Evolutionary conservation across 306 rosid genomes (phyloP).

Genomic region (Lathyrus sativus): DNA sequence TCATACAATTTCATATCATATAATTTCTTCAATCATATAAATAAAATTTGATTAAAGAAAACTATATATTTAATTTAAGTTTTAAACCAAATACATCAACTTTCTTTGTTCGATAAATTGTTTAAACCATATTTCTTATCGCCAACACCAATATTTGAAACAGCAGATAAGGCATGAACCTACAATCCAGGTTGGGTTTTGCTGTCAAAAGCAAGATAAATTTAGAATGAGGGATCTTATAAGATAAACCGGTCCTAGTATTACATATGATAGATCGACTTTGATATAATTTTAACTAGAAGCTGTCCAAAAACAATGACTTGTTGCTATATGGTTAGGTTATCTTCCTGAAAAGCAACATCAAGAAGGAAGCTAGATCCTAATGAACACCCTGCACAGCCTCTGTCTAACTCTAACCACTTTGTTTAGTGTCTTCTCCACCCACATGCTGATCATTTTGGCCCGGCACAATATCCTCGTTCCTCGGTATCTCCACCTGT

Average conservation of each 20-base stretch:
- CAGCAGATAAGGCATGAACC: conserved; percentile 39
- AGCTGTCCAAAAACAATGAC: conserved; percentile 50
- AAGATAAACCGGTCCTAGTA: conserved; percentile 48
- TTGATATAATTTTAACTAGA: conserved; percentile 45
- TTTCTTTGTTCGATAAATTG: neutral
- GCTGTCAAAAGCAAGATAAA: conserved; percentile 39
- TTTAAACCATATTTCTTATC: conserved; percentile 40
- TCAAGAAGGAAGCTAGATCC: conserved; percentile 50
- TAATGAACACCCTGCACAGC: conserved; percentile 48
- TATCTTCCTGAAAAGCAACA: conserved; percentile 51
- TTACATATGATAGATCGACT: conserved; percentile 40
- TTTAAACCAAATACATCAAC: no score
- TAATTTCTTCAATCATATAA: no score
- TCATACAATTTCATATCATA: no score
- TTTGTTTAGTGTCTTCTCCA: conserved; percentile 52
- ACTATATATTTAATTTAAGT: no score
- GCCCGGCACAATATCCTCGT: conserved; percentile 53
- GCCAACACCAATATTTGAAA: conserved; percentile 37
- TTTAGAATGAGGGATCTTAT: conserved; percentile 39
- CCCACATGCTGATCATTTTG: conserved; percentile 51
- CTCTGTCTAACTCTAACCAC: conserved; percentile 45
- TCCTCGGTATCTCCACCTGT: conserved; percentile 64
- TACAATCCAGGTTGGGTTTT: conserved; percentile 40
- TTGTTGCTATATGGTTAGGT: conserved; percentile 63
- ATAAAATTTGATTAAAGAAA: no score